Evolutionary conservation across 768 basidiomycete species (phyloP), one percentile per base, ranked within the genome.

Genomic region (Phlegmacium glaucopus): DNA sequence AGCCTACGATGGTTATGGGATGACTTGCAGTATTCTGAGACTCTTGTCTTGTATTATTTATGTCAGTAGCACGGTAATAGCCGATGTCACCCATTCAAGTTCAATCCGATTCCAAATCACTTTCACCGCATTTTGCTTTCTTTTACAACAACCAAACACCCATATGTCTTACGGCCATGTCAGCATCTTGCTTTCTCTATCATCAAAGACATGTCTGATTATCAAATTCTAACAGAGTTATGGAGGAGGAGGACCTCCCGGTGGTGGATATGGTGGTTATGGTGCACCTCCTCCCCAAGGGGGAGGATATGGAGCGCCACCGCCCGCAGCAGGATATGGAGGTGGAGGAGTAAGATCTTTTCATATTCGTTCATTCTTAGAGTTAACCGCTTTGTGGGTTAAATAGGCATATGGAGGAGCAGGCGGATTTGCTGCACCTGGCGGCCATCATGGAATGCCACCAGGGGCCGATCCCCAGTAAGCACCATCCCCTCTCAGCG

Each of bases 381-480:
- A 18, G 10, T 16, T 18, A n/a, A n/a, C n/a, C n/a, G 22, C 34
- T 34, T 34, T 34, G 22, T 22, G 22, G 22, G 22, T 22, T 22
- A 22, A 35, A 11, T 44, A 71, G 71, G 60, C 60, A 22, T 72
- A 74, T 39, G 67, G 64, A 26, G 71, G 72, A 22, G 22, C 22
- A 22, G 22, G 22, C 25, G 71, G 72, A 18, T 74, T 75, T 49
- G 56, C 64, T 9, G 51, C 69, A 11, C 64, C 63, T 39, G 63
- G 61, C 1, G 67, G 65, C 1, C 63, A 56, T 15, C 60, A 60
- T 12, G 78, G 72, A 7, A 71, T 81, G 3, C 84, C 83, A 6
- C 75, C 80, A 9, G 87, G 84, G 26, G 82, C 82, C 11, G 89
- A 91, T 46, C 87, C 87, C 18, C 80, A 85, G 89, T 91, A 55